These are phyloP conservation scores for Euphorbia lathyris DNA, from an alignment of 345 rosid genomes.

Conservation along the genomic window DNA sequence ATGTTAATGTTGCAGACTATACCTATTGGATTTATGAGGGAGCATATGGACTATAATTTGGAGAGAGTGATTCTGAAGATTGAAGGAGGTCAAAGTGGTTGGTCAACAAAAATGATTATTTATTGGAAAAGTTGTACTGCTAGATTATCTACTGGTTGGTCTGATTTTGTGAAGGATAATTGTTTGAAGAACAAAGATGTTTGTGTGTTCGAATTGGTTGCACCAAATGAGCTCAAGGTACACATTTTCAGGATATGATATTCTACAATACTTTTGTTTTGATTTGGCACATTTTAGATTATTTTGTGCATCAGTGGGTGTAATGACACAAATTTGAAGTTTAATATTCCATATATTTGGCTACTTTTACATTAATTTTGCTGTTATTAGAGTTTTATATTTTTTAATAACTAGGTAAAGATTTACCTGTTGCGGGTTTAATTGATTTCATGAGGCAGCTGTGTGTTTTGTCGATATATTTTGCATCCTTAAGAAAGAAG, in stretches of 20 bases:
- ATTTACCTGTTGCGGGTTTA: no score
- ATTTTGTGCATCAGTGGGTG: no score
- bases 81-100: background rate
- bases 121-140: background rate
- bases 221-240: conserved; percentile 2
- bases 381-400: no score
- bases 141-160: conserved; percentile 3
- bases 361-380: no score
- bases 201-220: conserved; percentile 10
- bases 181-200: background rate
- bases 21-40: background rate
- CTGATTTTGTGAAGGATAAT: conserved; percentile 3
- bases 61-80: background rate
- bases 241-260: conserved; percentile 15
- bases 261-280: no score
- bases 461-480: no score
- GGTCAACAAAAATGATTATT: background rate
- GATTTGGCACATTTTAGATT: no score
- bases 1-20: background rate
- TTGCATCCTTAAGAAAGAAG: no score
- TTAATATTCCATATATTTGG: no score
- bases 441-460: no score
- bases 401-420: no score
- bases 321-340: no score
- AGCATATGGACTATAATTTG: background rate